Evolutionary conservation across 1,139 yeast genomes (phyloP).

Genomic region (Sugiyamaella pinicola): DNA sequence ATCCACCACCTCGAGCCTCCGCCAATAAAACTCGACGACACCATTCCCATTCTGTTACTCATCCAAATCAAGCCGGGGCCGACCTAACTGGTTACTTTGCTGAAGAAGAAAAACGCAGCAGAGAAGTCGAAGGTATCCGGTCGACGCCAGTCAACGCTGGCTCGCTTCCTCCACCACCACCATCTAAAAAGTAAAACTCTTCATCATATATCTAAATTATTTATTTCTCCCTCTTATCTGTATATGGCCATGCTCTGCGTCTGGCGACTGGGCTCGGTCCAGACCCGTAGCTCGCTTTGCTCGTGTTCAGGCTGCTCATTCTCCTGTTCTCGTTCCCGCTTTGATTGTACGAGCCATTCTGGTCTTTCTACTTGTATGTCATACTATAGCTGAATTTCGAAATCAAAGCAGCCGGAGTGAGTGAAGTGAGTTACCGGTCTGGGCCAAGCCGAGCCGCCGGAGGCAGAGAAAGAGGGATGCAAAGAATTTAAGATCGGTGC

Average conservation of each 20-base stretch:
- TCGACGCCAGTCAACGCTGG: slow-evolving; percentile 11
- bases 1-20: slow-evolving; percentile 23
- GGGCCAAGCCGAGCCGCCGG: slow-evolving; percentile 9
- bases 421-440: too few species aligned
- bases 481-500: neutral
- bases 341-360: too few species aligned
- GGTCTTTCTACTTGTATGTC: too few species aligned
- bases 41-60: slow-evolving; percentile 19
- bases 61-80: slow-evolving; percentile 20
- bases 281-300: slow-evolving; percentile 13
- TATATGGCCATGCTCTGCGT: neutral
- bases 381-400: too few species aligned
- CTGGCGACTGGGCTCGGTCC: slow-evolving; percentile 17
- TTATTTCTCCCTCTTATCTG: slow-evolving; percentile 12
- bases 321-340: neutral
- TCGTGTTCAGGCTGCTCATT: neutral
- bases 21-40: slow-evolving; percentile 22
- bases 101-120: slow-evolving; percentile 42
- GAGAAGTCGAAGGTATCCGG: slow-evolving; percentile 37
- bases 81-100: slow-evolving; percentile 42
- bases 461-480: neutral
- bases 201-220: slow-evolving; percentile 11
- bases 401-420: too few species aligned
- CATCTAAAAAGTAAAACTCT: slow-evolving; percentile 3
- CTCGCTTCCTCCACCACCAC: slow-evolving; percentile 33